Conservation (phyloP, 2,329 filamentous ascomycete species). For the Microdochium bolleyi region DNA sequence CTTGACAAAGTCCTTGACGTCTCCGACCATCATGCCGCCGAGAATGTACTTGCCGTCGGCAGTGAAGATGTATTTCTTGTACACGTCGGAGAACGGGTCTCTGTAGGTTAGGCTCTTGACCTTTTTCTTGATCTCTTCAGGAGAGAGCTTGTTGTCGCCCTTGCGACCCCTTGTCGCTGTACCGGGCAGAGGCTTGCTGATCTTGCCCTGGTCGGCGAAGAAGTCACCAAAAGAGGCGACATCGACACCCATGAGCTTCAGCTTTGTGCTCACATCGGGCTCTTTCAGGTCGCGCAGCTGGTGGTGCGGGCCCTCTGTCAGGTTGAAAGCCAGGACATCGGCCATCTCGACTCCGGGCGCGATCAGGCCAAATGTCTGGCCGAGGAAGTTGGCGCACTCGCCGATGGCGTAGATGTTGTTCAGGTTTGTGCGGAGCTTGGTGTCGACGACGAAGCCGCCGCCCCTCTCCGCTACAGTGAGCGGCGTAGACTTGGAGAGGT, state of each 20-base stretch:
- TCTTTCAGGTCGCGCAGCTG: conserved; percentile 63
- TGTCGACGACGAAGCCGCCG: conserved; percentile 67
- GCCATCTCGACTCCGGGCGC: conserved; percentile 90
- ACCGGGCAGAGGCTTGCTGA: conserved; percentile 11
- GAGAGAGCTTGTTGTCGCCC: conserved; percentile 17
- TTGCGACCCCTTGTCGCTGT: conserved; percentile 4
- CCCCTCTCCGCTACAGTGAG: conserved; percentile 47
- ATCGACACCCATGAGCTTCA: conserved; percentile 83
- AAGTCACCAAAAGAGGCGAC: conserved; percentile 92
- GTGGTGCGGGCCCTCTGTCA: conserved; percentile 74
- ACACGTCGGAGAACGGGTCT: conserved; percentile 80
- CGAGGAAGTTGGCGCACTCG: conserved; percentile 85
- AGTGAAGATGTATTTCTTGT: conserved; percentile 92
- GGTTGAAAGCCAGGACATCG: conserved; percentile 82
- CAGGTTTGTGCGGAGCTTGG: conserved; percentile 60
- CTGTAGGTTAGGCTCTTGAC: conserved; percentile 85
- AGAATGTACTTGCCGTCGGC: conserved; percentile 82
- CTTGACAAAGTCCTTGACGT: conserved; percentile 85
- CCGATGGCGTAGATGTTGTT: conserved; percentile 78
- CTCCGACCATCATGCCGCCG: conserved; percentile 96
- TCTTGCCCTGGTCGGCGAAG: conserved; percentile 73
- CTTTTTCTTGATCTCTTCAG: conserved; percentile 26
- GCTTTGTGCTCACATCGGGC: conserved; percentile 83
- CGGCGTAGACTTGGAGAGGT: conserved; percentile 33
- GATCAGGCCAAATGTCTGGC: conserved; percentile 81